Evolutionary conservation across 768 basidiomycete genomes (phyloP), one percentile per base, ranked within the genome.

Genomic region (Hortiboletus campestris): DNA sequence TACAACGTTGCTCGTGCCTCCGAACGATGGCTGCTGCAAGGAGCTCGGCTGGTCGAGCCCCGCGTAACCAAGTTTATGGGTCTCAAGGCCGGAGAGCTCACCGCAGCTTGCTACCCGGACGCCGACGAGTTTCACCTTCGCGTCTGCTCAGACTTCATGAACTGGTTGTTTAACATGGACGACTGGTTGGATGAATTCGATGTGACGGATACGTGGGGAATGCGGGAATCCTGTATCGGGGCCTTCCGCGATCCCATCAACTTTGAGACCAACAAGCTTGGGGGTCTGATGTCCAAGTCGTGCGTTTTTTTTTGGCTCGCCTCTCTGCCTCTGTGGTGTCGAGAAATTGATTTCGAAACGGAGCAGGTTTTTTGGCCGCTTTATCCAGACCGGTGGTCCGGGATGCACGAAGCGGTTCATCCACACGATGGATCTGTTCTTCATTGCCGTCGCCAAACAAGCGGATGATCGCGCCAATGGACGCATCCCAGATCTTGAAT

Each of bases 81-180:
- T 29, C 75, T 87, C 51, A 82, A 85, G 57, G 83, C 84, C 13
- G 84, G 86, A 42, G 82, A 85, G 58, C 80, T 89, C 59, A 81
- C 84, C 34, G 84, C 84, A 3, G 79, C 75, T 64, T 85, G 83
- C 67, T 89, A 88, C 67, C 78, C 82, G 53, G 78, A 78, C 25
- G 74, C 80, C 20, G 72, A 80, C n/a, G 67, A 75, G 41, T 78
- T 81, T 57, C 80, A 82, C 46, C 79, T 89, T 36, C 82, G 83
- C 31, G 80, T 85, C 57, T 79, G 84, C 57, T 80, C 82, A 4
- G 87, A 89, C 69, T 88, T 86, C 62, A 80, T 89, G 82, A 73
- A 70, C 58, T 75, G 69, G 63, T 59, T 76, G 39, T 77, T 78
- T 41, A 74, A 74, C 40, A 62, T 76, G 56, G 76, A 78, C 58